Conservation (phyloP, 2,329 filamentous ascomycete genomes). For the Exophiala bonariae region DNA sequence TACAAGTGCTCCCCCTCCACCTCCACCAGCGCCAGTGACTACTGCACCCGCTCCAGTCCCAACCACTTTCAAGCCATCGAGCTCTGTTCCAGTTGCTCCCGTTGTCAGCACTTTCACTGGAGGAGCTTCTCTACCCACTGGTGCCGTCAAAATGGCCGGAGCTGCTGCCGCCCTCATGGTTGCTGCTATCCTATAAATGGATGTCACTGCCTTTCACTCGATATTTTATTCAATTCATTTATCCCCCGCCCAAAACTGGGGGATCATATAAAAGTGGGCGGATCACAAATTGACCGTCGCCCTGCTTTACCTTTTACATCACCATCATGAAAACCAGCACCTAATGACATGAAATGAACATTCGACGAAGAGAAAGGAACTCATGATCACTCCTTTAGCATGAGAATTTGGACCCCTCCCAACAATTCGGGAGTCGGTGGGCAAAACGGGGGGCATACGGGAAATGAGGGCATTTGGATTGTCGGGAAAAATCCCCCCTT, state of each 20-base stretch:
- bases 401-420: too few species aligned
- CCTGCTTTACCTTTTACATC: not conserved
- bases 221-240: slow-evolving; percentile 4
- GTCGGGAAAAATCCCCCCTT: too few species aligned
- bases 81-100: slow-evolving; percentile 6
- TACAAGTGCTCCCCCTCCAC: not conserved
- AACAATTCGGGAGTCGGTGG: too few species aligned
- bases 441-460: too few species aligned
- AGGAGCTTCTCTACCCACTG: slow-evolving; percentile 17
- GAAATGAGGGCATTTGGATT: too few species aligned
- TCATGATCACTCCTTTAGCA: slow-evolving; percentile 22
- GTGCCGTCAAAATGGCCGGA: slow-evolving; percentile 16
- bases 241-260: too few species aligned
- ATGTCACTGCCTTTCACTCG: not conserved
- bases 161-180: slow-evolving; percentile 21
- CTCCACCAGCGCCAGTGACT: slow-evolving; percentile 2
- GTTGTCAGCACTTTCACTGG: slow-evolving; percentile 20
- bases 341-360: not conserved
- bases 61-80: slow-evolving; percentile 7
- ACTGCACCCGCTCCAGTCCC: slow-evolving; percentile 6
- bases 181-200: slow-evolving; percentile 17
- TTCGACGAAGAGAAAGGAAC: slow-evolving; percentile 6
- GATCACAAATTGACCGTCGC: too few species aligned
- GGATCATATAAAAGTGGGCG: too few species aligned
- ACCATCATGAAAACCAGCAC: not conserved